phyloP scores from a whole-genome alignment of 2,329 filamentous ascomycete genomes.

The Fusarium buxicola region DNA sequence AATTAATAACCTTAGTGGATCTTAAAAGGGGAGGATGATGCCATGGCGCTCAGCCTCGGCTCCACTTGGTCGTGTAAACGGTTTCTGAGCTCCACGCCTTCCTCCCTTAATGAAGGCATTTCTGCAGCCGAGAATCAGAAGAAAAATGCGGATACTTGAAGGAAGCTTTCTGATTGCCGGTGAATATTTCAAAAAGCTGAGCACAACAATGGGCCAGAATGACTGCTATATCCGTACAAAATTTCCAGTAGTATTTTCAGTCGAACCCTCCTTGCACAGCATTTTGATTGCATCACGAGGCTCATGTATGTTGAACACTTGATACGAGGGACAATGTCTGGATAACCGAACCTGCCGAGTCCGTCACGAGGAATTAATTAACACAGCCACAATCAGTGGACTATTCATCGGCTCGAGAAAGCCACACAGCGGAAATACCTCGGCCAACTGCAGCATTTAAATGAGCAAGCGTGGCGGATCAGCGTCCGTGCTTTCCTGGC shows the following conservation, averaged over 20 bases:
- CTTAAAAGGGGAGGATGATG: slow-evolving; percentile 15
- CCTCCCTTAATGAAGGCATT: too few species aligned
- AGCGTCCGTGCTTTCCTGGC: slow-evolving; percentile 12
- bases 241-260: neutral
- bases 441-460: slow-evolving; percentile 1
- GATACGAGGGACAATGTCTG: slow-evolving; percentile 16
- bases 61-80: too few species aligned
- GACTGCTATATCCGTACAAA: too few species aligned
- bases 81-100: too few species aligned
- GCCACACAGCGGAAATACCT: slow-evolving; percentile 29
- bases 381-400: slow-evolving; percentile 13
- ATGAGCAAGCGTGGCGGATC: slow-evolving; percentile 41
- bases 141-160: too few species aligned
- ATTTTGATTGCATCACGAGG: neutral
- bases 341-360: neutral
- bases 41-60: slow-evolving; percentile 21
- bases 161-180: too few species aligned
- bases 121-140: too few species aligned
- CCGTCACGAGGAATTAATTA: neutral
- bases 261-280: neutral
- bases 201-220: too few species aligned
- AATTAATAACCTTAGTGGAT: slow-evolving; percentile 7
- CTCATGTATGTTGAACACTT: slow-evolving; percentile 1
- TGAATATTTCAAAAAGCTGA: too few species aligned
- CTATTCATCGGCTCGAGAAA: slow-evolving; percentile 9